Evolutionary conservation across 2,329 filamentous ascomycete species (phyloP).

Genomic region (Trichoderma atroviride): DNA sequence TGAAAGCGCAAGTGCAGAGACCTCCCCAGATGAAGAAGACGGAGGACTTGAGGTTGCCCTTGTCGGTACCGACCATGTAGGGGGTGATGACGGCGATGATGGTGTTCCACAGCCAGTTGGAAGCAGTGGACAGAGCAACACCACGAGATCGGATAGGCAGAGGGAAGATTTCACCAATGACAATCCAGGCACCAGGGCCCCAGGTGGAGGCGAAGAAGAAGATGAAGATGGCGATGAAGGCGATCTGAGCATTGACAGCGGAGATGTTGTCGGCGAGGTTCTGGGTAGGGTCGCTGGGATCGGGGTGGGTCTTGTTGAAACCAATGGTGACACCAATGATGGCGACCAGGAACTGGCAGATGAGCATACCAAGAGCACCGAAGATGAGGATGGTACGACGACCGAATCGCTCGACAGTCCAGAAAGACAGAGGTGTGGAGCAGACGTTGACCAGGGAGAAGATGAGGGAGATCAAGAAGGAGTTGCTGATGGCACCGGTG

Average conservation of each 20-base stretch:
- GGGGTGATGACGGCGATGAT: slow-evolving; percentile 70
- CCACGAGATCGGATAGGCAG: slow-evolving; percentile 86
- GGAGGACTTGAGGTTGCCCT: slow-evolving; percentile 67
- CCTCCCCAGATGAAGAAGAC: slow-evolving; percentile 78
- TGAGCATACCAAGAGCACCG: slow-evolving; percentile 79
- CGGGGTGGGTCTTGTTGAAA: slow-evolving; percentile 51
- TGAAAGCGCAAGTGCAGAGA: slow-evolving; percentile 61
- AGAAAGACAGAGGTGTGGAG: slow-evolving; percentile 88
- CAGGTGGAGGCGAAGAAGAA: slow-evolving; percentile 90
- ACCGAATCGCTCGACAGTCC: slow-evolving; percentile 77
- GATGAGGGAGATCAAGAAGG: slow-evolving; percentile 82
- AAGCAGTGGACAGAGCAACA: slow-evolving; percentile 82
- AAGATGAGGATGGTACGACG: slow-evolving; percentile 78
- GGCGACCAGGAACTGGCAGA: slow-evolving; percentile 85
- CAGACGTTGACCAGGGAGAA: slow-evolving; percentile 86
- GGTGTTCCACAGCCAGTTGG: slow-evolving; percentile 92
- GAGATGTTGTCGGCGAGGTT: slow-evolving; percentile 55
- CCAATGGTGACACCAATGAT: slow-evolving; percentile 70
- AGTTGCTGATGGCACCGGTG: slow-evolving; percentile 73
- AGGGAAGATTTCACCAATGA: slow-evolving; percentile 90
- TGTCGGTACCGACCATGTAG: slow-evolving; percentile 65
- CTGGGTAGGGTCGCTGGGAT: slow-evolving; percentile 46
- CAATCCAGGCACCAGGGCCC: slow-evolving; percentile 79
- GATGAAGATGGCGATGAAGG: slow-evolving; percentile 91
- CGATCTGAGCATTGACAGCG: slow-evolving; percentile 71